Base-by-base conservation (phyloP, 2,329 filamentous ascomycete genomes). In the Aspergillus fischeri region DNA sequence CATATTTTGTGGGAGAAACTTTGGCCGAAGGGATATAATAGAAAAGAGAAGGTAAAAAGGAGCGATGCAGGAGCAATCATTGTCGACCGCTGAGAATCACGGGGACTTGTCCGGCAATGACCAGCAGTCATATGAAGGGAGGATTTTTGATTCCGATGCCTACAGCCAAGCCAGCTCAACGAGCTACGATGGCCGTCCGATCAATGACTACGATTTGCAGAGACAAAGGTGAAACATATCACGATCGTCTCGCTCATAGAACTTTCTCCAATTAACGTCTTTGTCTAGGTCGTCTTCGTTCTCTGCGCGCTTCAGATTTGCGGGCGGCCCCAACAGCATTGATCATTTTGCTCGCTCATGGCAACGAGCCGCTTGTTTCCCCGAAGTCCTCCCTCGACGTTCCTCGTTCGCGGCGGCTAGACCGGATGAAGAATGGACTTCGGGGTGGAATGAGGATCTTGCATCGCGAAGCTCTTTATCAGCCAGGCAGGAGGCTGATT, bases 261-360 rank as follows among this genome's bases (percentile, higher is more conserved):
- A 27, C 28, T 3, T 20, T 48, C 11, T 21, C n/a, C 10, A 24
- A 49, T 35, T 56, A 32, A 60, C 27, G n/a, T 53, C 24, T 25
- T 32, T 27, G 41, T 28, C 35, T 49, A 71, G 70, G 57, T 70
- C 69, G 29, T 74, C 72, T 6, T 77, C 76, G n/a, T 68, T 78
- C 51, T 74, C 75, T 8, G 75, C 81, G 68, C 80, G 82, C 6
- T 61, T 79, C 29, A 68, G 75, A 63, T 87, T 96, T 59, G 87
- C 90, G 50, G 94, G 93, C 62, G 93, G 93, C 52, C 88, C 92
- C 60, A 97, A 97, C 79, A 95, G 90, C 74, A 89, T 97, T 67
- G 88, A 94, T 69, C 96, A 92, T 68, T 97, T 97, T 71, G 90
- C 92, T 48, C 85, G 89, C 59, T 96, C 91, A 66, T 96, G 92